Base-by-base conservation (phyloP, 176 grass and related monocot species). In the Oryza australiensis region DNA sequence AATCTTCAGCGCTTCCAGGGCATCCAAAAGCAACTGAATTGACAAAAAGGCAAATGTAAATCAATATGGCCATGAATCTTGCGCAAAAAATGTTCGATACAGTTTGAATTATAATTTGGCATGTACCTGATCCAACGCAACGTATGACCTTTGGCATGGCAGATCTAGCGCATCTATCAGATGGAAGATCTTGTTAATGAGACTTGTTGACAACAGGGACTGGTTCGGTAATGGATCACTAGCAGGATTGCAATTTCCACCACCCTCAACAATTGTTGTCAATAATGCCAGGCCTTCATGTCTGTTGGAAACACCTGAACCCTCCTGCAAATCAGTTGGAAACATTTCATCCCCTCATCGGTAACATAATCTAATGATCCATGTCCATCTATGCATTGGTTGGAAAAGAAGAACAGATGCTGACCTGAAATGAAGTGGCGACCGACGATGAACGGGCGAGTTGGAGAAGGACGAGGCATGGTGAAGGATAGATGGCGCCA, bases 11-110 rank as follows among this genome's bases (percentile, higher is more conserved):
- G 45, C 73, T 32, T 57, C 72, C 66, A 35, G 85, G 62, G 83
- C 77, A 72, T 82, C 78, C 37, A 76, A 75, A 77, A 86, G 74
- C 5, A 90, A 63, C 88, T 90, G 42, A 64, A 72, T 82, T 41
- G 12, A 85, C 35, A 20, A 27, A 26, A 30, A 12, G 34, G 60
- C 3, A 37, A 41, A 27, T 51, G 23, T 11, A 60, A 24, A 3
- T 2, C 55, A 24, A 24, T 60, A 11, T 60, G 55, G 1, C 55
- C 55, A 60, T 60, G n/a, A 60, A 24, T 24, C n/a, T 9, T 10
- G 22, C 55, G 9, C 1, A 60, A 60, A 24, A 59, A 60, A 24
- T 12, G 41, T 55, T 60, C 0, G 5, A 11, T 5, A 24, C 9
- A 60, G 24, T 60, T 60, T 20, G 9, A 24, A 7, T 55, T 60